Evolutionary conservation across 192 early-diverging fungal genomes (phyloP), one percentile per base, ranked within the genome.

Genomic region (Diversispora epigaea): DNA sequence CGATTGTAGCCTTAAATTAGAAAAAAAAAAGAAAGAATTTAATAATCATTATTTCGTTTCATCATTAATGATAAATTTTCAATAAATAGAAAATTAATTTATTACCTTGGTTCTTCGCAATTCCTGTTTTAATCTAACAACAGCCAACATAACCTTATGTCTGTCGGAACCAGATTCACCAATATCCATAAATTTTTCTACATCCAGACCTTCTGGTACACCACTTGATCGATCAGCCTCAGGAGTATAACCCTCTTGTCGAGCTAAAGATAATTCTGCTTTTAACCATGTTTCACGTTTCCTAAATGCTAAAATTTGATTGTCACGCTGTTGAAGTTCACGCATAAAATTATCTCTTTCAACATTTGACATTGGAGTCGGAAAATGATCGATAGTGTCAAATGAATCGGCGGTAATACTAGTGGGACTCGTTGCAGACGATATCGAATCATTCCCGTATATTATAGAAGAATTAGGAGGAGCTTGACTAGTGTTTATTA

Each of bases 71-170:
- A 17, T 1, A 0, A 15, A 54, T 54, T 54, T 12, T 12, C 8
- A 50, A 12, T 4, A 50, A 50, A 50, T 50, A 54, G n/a, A 54
- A 54, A 2, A 4, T 54, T 54, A 4, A 54, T 54, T 17, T 54
- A 54, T 17, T 54, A 52, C 68, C 78, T 83, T 84, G 7, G 82
- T 80, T 40, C 79, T 77, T 9, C 81, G 74, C n/a, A 86, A 60
- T 66, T 88, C 85, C 1, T 82, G 68, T 64, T 86, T 88, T 19
- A 84, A 75, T 32, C 78, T 81, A 32, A 84, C 73, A 8, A 88
- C 68, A 32, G 81, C 76, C 47, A 83, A 80, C 74, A 83, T 82
- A 41, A 88, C 60, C 9, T 82, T 79, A 39, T 77, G 77, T 47
- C 85, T 86, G 32, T 89, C 87, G 6, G 80, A 80, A 25, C 73